Percentiles rank a stretch among this genome's conserved stretches.
These are phyloP conservation scores for Neurospora terricola DNA, from an alignment of 495 filamentous ascomycete species.

Conservation along the genomic window DNA sequence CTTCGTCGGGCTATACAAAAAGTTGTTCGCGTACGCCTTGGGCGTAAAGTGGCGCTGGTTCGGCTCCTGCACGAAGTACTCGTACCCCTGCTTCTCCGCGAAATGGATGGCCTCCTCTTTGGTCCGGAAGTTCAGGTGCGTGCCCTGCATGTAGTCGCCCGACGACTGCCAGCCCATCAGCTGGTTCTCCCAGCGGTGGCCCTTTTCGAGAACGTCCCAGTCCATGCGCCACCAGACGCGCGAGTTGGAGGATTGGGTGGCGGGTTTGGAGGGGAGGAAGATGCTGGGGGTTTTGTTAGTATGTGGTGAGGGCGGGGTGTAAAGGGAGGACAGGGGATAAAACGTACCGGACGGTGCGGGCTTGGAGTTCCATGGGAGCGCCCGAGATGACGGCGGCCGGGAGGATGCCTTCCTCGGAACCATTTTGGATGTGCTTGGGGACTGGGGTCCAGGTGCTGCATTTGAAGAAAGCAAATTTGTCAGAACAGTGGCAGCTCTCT, in stretches of 20 bases:
- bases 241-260: constrained; percentile 87
- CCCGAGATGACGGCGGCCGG: constrained; percentile 84
- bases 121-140: constrained; percentile 74
- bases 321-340: neutral
- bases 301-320: neutral
- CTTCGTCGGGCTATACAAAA: constrained; percentile 71
- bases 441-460: constrained; percentile 77
- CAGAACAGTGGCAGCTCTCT: neutral
- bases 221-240: constrained; percentile 92
- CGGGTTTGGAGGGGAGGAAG: constrained; percentile 78
- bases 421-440: constrained; percentile 79
- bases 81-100: constrained; percentile 97
- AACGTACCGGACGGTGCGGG: constrained; percentile 73
- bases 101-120: constrained; percentile 95
- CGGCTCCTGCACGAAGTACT: constrained; percentile 97
- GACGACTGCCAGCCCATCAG: constrained; percentile 98
- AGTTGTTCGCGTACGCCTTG: constrained; percentile 97
- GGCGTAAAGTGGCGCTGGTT: constrained; percentile 75
- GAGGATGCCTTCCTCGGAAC: constrained; percentile 69
- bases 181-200: constrained; percentile 94
- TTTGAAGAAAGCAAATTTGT: neutral
- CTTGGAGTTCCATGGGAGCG: constrained; percentile 86
- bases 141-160: constrained; percentile 86
- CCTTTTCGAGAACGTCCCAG: constrained; percentile 83
- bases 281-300: constrained; percentile 46